These are phyloP conservation scores for Beauveria bassiana DNA, from an alignment of 2,329 filamentous ascomycete genomes.

Conservation along the genomic window DNA sequence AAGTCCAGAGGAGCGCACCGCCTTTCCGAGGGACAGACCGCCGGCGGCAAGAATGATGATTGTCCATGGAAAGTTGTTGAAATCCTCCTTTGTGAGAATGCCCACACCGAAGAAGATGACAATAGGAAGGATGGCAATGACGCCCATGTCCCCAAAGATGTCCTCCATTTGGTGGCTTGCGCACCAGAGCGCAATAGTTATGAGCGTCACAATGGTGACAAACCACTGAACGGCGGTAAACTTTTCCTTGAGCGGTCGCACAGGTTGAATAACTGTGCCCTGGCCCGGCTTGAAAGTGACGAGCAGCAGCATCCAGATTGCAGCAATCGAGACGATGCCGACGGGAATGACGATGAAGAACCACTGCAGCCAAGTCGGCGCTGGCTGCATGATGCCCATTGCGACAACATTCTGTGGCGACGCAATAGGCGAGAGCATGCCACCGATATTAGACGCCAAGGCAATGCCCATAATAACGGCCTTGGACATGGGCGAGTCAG, in stretches of 20 bases:
- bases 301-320: constrained; percentile 85
- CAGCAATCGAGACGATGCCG: constrained; percentile 75
- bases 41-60: constrained; percentile 98
- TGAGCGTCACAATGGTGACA: constrained; percentile 72
- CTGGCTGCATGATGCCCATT: constrained; percentile 87
- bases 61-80: constrained; percentile 99
- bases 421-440: constrained; percentile 92
- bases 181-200: constrained; percentile 89
- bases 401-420: constrained; percentile 97
- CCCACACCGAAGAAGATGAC: constrained; percentile 95
- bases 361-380: constrained; percentile 90
- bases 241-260: constrained; percentile 78
- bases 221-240: constrained; percentile 92
- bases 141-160: constrained; percentile 95
- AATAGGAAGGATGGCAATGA: constrained; percentile 92
- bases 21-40: constrained; percentile 84
- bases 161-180: constrained; percentile 79
- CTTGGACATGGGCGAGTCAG: constrained; percentile 89
- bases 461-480: constrained; percentile 93
- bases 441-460: constrained; percentile 88
- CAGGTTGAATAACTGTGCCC: constrained; percentile 83
- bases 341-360: constrained; percentile 95
- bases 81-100: constrained; percentile 95
- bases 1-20: constrained; percentile 86
- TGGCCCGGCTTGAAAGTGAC: constrained; percentile 77